Conservation (phyloP, 176 grass and related monocot genomes). For the Lolium perenne region DNA sequence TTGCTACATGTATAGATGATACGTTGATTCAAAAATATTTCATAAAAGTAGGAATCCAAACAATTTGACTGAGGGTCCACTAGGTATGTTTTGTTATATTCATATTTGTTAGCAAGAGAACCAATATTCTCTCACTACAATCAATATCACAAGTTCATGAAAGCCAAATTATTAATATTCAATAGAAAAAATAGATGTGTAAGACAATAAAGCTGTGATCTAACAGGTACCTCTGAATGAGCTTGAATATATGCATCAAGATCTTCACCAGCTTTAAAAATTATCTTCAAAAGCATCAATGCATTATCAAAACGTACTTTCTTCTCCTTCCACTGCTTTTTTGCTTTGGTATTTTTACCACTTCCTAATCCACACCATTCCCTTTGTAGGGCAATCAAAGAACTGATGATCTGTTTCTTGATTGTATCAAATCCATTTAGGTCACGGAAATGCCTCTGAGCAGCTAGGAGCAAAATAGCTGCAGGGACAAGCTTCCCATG, state of each 20-base stretch:
- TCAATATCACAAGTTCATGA: background rate
- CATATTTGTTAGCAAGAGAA: background rate
- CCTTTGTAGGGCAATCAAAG: background rate
- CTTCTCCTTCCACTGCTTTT: conserved; percentile 11
- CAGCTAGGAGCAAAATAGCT: conserved; percentile 14
- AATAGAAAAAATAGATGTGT: background rate
- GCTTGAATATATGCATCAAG: conserved; percentile 5
- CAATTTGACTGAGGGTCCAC: background rate
- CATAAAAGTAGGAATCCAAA: background rate
- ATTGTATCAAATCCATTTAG: conserved; percentile 6
- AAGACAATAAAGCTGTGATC: background rate
- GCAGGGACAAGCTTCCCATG: conserved; percentile 17
- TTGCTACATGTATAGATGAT: background rate
- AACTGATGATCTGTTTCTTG: background rate
- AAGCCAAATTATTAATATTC: background rate
- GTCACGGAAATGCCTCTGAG: background rate
- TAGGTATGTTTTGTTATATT: background rate
- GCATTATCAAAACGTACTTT: background rate
- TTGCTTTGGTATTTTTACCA: background rate
- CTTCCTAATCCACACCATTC: background rate
- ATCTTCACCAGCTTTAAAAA: conserved; percentile 13
- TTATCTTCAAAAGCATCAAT: background rate
- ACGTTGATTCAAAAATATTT: background rate
- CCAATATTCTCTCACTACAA: background rate
- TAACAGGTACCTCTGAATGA: conserved; percentile 4